These are phyloP conservation scores for Salvia splendens DNA, from an alignment of 257 asterid species.

Conservation along the genomic window DNA sequence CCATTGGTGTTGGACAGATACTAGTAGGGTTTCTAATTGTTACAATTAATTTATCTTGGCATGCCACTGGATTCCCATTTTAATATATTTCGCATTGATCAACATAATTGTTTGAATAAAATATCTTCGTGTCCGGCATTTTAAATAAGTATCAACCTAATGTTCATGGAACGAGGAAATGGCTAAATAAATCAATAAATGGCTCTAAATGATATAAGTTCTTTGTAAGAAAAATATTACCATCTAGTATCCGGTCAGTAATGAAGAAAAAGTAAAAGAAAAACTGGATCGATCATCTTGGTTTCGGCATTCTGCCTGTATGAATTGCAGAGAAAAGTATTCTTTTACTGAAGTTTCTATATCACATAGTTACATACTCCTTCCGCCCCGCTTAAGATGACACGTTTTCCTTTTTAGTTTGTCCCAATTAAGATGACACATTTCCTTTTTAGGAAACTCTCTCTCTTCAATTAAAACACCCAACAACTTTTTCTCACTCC, in stretches of 20 bases:
- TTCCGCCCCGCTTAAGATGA: too few relatives aligned
- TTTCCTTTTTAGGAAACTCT: too few relatives aligned
- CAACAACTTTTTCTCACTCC: too few relatives aligned
- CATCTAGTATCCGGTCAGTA: slow-evolving; percentile 9
- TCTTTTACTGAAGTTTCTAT: slow-evolving; percentile 10
- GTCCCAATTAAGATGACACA: too few relatives aligned
- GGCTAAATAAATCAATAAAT: slow-evolving; percentile 5
- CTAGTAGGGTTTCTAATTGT: slow-evolving; percentile 1
- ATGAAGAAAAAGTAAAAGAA: background rate
- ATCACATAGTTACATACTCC: slow-evolving; percentile 6
- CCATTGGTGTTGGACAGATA: slow-evolving; percentile 22
- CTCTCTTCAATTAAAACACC: too few relatives aligned
- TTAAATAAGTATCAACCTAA: slow-evolving; percentile 8
- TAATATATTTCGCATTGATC: slow-evolving; percentile 7
- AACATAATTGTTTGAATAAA: slow-evolving; percentile 22
- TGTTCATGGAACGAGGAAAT: slow-evolving; percentile 15
- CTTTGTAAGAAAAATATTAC: background rate
- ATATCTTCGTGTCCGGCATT: slow-evolving; percentile 7
- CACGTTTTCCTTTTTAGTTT: too few relatives aligned
- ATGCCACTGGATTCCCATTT: slow-evolving; percentile 9
- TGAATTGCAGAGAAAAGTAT: slow-evolving; percentile 22
- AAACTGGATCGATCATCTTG: background rate
- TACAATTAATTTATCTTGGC: background rate
- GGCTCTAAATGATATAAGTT: slow-evolving; percentile 23
- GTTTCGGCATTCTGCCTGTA: slow-evolving; percentile 11